Evolutionary conservation across 306 rosid species (phyloP), one percentile per base, ranked within the genome.

Genomic region (Delonix regia): DNA sequence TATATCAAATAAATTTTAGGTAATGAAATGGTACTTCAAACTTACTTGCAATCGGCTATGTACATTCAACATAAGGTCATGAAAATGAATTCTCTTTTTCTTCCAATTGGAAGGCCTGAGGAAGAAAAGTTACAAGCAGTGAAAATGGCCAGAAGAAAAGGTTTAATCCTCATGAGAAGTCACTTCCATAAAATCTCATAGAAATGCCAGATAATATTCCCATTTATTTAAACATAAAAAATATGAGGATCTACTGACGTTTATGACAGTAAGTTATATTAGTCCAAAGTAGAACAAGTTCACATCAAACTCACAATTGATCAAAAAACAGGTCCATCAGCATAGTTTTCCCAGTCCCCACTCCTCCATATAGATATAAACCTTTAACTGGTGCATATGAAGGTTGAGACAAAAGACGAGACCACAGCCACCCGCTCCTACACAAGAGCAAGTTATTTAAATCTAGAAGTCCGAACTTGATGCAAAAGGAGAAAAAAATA

Each of bases 331-430:
- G 86, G 85, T 95, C 99, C 99, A 95, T 95, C 86, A 95, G 83
- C 99, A 95, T 95, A 78, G 99, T 95, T 88, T 95, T 95, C 68
- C 99, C 99, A 0, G 99, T 95, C 68, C 99, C 99, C 51, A 95
- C 99, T 69, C 99, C 99, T 79, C 99, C 99, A 76, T 87, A 95
- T 22, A 95, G 94, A 88, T 95, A 95, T 74, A 95, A 83, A 80
- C 99, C 99, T 80, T 84, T 91, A 52, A 95, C 98, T 21, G 97
- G 94, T 36, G 99, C 77, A 45, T 85, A 73, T 16, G 94, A 91
- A 76, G 96, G 87, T 44, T 91, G 98, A 48, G 91, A 93, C 59
- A 95, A 83, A 76, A 93, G 86, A 69, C 98, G 98, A 85, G 98
- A 93, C 99, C 99, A 95, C 62, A 95, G 62, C 99, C 99, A 95